Conservation (phyloP, 345 rosid genomes). For the Hypericum perforatum region DNA sequence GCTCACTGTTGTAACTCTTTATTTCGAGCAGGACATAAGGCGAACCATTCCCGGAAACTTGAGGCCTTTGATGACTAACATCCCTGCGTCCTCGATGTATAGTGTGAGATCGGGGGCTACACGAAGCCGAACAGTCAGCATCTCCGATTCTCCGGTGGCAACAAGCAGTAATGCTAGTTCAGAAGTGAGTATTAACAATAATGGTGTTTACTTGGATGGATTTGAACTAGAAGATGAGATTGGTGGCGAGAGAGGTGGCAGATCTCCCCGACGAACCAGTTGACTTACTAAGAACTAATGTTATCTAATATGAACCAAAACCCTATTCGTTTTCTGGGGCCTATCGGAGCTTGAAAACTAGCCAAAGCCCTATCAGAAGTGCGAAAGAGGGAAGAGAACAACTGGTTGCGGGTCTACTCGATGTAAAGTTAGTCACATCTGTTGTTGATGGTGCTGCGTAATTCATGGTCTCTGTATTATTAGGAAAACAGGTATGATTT, state of each 20-base stretch:
- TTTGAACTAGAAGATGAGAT: slow-evolving; percentile 55
- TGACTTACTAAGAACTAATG: slow-evolving; percentile 18
- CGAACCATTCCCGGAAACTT: slow-evolving; percentile 78
- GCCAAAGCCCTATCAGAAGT: no score
- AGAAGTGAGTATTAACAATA: slow-evolving; percentile 75
- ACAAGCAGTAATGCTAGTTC: slow-evolving; percentile 98
- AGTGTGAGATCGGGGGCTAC: slow-evolving; percentile 84
- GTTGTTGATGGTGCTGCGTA: slow-evolving; percentile 18
- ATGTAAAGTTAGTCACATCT: slow-evolving; percentile 28
- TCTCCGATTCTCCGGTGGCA: slow-evolving; percentile 90
- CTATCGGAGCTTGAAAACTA: no score
- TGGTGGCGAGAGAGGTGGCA: slow-evolving; percentile 52
- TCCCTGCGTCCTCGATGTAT: slow-evolving; percentile 96
- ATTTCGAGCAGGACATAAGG: slow-evolving; percentile 70
- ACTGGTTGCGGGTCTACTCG: slow-evolving; percentile 8
- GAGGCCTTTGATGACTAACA: slow-evolving; percentile 83
- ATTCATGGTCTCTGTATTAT: slow-evolving; percentile 19
- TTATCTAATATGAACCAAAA: no score
- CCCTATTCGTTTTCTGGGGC: no score
- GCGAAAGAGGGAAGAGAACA: slow-evolving; percentile 7
- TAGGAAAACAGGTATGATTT: slow-evolving; percentile 19
- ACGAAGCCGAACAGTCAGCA: slow-evolving; percentile 55
- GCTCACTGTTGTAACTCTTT: background rate
- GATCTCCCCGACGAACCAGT: slow-evolving; percentile 65
- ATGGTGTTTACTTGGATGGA: slow-evolving; percentile 49